Evolutionary conservation across 2,329 filamentous ascomycete genomes (phyloP).

Genomic region (Claviceps maximensis): DNA sequence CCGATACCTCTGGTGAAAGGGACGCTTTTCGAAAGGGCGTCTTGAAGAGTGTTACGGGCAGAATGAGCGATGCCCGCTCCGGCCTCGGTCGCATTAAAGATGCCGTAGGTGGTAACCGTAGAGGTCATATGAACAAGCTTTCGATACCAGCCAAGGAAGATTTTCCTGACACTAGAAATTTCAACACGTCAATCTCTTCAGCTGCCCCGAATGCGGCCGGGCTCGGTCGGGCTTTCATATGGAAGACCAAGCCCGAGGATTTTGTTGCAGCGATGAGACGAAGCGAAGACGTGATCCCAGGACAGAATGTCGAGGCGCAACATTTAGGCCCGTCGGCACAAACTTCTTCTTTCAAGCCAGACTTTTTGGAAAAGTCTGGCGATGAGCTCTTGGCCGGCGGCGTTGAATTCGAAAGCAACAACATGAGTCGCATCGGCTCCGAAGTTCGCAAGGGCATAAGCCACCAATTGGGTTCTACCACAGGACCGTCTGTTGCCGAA

Average conservation of each 20-base stretch:
- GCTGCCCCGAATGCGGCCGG: slow-evolving; percentile 12
- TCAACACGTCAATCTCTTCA: slow-evolving; percentile 4
- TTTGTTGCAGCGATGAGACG: slow-evolving; percentile 33
- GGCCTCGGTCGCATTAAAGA: slow-evolving; percentile 79
- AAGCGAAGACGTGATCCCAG: slow-evolving; percentile 18
- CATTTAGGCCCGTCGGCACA: slow-evolving; percentile 16
- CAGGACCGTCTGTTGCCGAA: slow-evolving; percentile 44
- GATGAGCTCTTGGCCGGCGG: slow-evolving; percentile 12
- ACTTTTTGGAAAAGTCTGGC: slow-evolving; percentile 8
- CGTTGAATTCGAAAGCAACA: slow-evolving; percentile 13
- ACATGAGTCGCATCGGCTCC: slow-evolving; percentile 20
- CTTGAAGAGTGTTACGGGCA: slow-evolving; percentile 67
- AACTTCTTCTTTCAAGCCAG: slow-evolving; percentile 9
- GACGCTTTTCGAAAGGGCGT: slow-evolving; percentile 50
- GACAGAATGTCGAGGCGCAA: slow-evolving; percentile 13
- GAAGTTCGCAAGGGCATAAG: slow-evolving; percentile 31
- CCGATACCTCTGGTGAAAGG: slow-evolving; percentile 37
- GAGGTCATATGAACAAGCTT: slow-evolving; percentile 39
- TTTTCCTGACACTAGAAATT: slow-evolving; percentile 21
- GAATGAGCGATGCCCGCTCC: slow-evolving; percentile 67
- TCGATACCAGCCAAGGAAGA: slow-evolving; percentile 39
- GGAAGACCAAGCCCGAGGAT: slow-evolving; percentile 51
- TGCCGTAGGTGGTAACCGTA: slow-evolving; percentile 53
- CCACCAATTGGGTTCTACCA: slow-evolving; percentile 32
- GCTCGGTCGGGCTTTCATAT: slow-evolving; percentile 42